Base-by-base conservation (phyloP, 345 rosid species). In the Rhodamnia rubescens region DNA sequence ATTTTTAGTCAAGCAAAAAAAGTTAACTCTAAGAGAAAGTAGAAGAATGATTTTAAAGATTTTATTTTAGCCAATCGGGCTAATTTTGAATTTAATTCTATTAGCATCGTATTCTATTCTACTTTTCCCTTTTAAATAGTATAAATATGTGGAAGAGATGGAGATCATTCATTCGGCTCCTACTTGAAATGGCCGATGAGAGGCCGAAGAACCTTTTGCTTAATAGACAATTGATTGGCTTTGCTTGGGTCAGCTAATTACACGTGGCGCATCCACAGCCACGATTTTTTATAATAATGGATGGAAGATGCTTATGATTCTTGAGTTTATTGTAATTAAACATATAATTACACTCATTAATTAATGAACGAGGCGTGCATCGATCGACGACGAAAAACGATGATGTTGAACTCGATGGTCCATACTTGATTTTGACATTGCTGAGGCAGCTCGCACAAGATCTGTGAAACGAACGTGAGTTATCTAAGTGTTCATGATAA, bases 311-410 rank as follows among this genome's bases (percentile, higher is more conserved):
- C 11, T 64, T 7, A 8, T 9, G 80, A 69, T 69, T 36, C 10
- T 24, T 6, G 47, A 69, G 47, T 21, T 69, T 8, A 8, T 4
- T 8, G 32, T 69, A 18, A 69, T 69, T 18, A 61, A 61, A 61
- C 16, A 0, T 22, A 20, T 9, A 18, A 18, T 8, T 11, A 32
- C 0, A 5, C 74, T 69, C 78, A 8, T 69, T 1, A 18, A 8
- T 69, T 1, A 18, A 21, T 11, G 26, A 69, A 69, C 26, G 80
- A 36, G 47, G 42, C 78, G 24, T 10, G 47, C 78, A 18, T 32
- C 8, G 47, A 69, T 69, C 18, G 80, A 69, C 80, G 47, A 36
- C 14, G 80, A 40, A 69, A 69, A 47, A 8, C 11, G 80, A 36
- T 6, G 11, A 32, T 20, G 21, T 2, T 4, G 80, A 69, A 36